Conservation (phyloP, 495 filamentous ascomycete genomes). For the Xylaria cubensis region DNA sequence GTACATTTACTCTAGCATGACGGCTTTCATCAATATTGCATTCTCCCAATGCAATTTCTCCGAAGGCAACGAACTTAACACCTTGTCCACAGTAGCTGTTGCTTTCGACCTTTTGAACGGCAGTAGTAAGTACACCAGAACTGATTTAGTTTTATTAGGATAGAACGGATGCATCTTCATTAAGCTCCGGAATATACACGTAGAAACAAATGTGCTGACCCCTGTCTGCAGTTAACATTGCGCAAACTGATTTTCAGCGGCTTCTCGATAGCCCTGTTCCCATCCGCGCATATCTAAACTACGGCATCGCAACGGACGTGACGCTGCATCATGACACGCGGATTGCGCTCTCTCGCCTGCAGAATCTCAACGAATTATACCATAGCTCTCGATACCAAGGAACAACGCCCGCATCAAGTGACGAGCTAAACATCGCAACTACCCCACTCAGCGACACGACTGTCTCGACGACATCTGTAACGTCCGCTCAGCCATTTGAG, state of each 20-base stretch:
- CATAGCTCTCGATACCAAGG: conserved; percentile 8
- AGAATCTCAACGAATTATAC: conserved; percentile 32
- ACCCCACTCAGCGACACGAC: conserved; percentile 18
- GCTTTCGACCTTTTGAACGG: conserved; percentile 42
- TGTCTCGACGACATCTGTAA: conserved; percentile 21
- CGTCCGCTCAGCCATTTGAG: conserved; percentile 26
- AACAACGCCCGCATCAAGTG: conserved; percentile 14
- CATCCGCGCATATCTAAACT: conserved; percentile 31
- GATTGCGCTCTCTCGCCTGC: conserved; percentile 34
- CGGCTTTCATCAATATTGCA: conserved; percentile 40
- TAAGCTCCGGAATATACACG: not conserved
- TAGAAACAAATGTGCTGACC: not conserved
- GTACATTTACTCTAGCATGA: conserved; percentile 44
- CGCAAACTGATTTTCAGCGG: conserved; percentile 33
- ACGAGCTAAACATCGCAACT: conserved; percentile 17
- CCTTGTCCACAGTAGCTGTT: conserved; percentile 28
- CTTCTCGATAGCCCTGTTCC: conserved; percentile 40
- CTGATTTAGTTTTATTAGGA: not conserved
- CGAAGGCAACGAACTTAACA: conserved; percentile 26
- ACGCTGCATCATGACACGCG: conserved; percentile 33
- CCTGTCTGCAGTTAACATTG: conserved; percentile 29
- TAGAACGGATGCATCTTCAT: not conserved
- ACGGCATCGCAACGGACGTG: conserved; percentile 30
- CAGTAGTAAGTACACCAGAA: conserved; percentile 22
- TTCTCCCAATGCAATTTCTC: conserved; percentile 32